phyloP scores from a whole-genome alignment of 2,329 filamentous ascomycete species.

The Penicillium sp. region DNA sequence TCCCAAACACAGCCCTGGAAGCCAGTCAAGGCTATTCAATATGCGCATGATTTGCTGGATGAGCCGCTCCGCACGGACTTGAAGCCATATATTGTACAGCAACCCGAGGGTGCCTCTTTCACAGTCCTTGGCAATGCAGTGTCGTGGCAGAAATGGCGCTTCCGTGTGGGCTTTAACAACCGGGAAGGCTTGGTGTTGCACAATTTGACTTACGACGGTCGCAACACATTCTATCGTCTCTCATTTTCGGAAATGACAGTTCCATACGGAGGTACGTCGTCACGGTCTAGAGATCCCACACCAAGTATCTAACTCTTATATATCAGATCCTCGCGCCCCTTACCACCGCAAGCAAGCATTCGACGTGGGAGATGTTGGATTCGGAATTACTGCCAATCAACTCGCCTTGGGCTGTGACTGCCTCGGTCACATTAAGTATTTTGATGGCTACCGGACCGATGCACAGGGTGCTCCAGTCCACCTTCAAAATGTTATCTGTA shows the following conservation, averaged over 20 bases:
- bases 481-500: slow-evolving; percentile 69
- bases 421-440: slow-evolving; percentile 71
- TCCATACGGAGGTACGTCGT: slow-evolving; percentile 45
- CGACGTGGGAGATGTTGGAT: slow-evolving; percentile 70
- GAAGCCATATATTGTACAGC: slow-evolving; percentile 67
- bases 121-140: slow-evolving; percentile 60
- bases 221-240: slow-evolving; percentile 69
- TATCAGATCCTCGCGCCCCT: slow-evolving; percentile 64
- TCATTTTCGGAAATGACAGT: slow-evolving; percentile 70
- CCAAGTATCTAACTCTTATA: background rate
- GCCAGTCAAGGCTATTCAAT: slow-evolving; percentile 55
- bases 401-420: slow-evolving; percentile 73
- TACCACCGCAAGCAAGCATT: slow-evolving; percentile 74
- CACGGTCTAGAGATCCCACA: no score
- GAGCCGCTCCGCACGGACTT: slow-evolving; percentile 68
- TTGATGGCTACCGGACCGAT: slow-evolving; percentile 62
- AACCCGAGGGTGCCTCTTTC: slow-evolving; percentile 69
- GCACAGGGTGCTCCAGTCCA: slow-evolving; percentile 62
- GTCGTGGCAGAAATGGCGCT: slow-evolving; percentile 69
- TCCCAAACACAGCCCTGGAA: slow-evolving; percentile 63
- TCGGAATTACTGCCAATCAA: slow-evolving; percentile 71
- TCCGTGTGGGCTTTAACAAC: slow-evolving; percentile 65
- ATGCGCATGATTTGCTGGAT: slow-evolving; percentile 67
- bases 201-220: slow-evolving; percentile 66
- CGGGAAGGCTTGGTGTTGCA: slow-evolving; percentile 71